A percentile compares a stretch with the other conserved stretches of the same genome.
phyloP scores from a whole-genome alignment of 352 stramenopile species.

The Phytophthora crassamura region DNA sequence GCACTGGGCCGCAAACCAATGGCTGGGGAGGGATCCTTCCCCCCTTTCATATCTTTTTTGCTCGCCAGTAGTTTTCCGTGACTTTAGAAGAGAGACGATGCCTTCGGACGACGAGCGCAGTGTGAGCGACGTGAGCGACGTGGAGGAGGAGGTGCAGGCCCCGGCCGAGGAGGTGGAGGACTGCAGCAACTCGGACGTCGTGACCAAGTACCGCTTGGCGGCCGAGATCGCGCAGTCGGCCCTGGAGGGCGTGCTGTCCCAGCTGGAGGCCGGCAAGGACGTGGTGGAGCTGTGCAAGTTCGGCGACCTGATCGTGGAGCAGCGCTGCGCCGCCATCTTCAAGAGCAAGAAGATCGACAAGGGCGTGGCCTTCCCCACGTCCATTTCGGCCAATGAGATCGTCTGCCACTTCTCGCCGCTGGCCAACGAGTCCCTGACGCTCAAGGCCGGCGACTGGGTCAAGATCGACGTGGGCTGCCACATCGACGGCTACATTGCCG shows the following conservation, averaged over 20 bases:
- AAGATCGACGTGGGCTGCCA: slow-evolving; percentile 99
- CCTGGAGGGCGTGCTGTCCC: slow-evolving; percentile 94
- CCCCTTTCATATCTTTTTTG: slow-evolving; percentile 27
- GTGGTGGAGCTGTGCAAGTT: slow-evolving; percentile 97
- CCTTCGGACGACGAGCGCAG: slow-evolving; percentile 49
- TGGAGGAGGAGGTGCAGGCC: slow-evolving; percentile 66
- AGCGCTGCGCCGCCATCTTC: slow-evolving; percentile 93
- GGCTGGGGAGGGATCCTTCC: not conserved
- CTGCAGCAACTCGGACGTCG: slow-evolving; percentile 92
- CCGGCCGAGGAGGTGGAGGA: slow-evolving; percentile 80
- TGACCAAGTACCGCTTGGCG: slow-evolving; percentile 98
- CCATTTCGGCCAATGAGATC: slow-evolving; percentile 98
- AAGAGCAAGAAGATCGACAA: slow-evolving; percentile 98
- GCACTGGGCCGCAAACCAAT: not conserved
- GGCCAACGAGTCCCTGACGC: slow-evolving; percentile 74
- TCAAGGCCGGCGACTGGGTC: slow-evolving; percentile 89
- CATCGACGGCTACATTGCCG: slow-evolving; percentile 99
- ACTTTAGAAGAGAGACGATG: slow-evolving; percentile 31
- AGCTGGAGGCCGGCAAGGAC: slow-evolving; percentile 94
- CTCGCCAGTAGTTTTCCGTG: slow-evolving; percentile 9
- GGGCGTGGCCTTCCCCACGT: slow-evolving; percentile 99
- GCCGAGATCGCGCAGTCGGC: slow-evolving; percentile 99
- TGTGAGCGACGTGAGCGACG: slow-evolving; percentile 75
- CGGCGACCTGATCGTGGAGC: slow-evolving; percentile 84
- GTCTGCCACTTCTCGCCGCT: slow-evolving; percentile 99